phyloP scores from a whole-genome alignment of 225 moss, liverwort and hornwort genomes.

The Pleurozium schreberi region DNA sequence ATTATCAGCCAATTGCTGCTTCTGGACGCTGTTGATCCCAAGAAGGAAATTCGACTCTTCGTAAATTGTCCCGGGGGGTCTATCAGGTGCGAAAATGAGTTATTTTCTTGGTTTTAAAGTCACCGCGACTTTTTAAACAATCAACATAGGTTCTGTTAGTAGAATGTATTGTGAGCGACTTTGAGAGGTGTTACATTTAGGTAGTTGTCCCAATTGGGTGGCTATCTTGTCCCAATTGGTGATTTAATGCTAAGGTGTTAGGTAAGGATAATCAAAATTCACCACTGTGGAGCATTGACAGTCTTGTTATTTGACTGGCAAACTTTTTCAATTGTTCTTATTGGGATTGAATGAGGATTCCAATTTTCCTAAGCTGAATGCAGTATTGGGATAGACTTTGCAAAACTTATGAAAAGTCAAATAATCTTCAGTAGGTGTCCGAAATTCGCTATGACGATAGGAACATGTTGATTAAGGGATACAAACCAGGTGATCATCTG shows the following conservation, averaged over 20 bases:
- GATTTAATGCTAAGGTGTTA: background rate
- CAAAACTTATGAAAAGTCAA: too few species aligned
- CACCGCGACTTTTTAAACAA: too few species aligned
- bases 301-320: background rate
- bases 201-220: background rate
- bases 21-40: conserved; percentile 79
- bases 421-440: background rate
- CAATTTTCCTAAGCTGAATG: background rate
- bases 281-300: background rate
- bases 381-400: background rate
- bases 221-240: background rate
- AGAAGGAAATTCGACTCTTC: conserved; percentile 88
- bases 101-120: background rate
- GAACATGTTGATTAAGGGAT: background rate
- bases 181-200: background rate
- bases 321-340: background rate
- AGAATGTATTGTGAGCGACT: background rate
- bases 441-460: background rate
- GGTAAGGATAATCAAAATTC: background rate
- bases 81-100: conserved; percentile 45
- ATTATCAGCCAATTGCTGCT: conserved; percentile 92
- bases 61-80: conserved; percentile 93
- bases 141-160: background rate
- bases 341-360: background rate
- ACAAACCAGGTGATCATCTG: background rate